A percentile compares a stretch with the other conserved stretches of the same genome.
Conservation (phyloP, 805 yeast genomes). For the Pichia insulana region DNA sequence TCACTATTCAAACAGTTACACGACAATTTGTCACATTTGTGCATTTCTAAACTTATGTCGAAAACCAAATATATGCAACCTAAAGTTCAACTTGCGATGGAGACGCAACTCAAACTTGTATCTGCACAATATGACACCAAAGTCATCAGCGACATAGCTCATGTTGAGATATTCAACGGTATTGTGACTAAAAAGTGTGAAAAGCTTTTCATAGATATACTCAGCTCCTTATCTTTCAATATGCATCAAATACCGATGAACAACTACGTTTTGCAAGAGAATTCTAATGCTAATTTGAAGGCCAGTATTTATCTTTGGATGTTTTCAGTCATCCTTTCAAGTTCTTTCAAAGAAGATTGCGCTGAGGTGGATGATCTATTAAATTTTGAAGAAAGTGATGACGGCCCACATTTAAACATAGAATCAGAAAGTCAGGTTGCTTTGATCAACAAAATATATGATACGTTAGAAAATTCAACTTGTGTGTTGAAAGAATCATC, state of each 20-base stretch:
- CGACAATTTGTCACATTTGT: slow-evolving; percentile 13
- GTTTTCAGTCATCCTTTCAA: slow-evolving; percentile 16
- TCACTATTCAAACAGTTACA: slow-evolving; percentile 7
- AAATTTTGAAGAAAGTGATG: slow-evolving; percentile 23
- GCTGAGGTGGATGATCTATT: slow-evolving; percentile 17
- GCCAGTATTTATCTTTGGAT: slow-evolving; percentile 28
- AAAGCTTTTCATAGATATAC: slow-evolving; percentile 8
- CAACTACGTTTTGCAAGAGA: neutral
- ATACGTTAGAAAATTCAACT: slow-evolving; percentile 33
- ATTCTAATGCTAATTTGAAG: neutral
- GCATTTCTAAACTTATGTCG: slow-evolving; percentile 4
- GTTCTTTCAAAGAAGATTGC: neutral
- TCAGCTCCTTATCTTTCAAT: slow-evolving; percentile 1
- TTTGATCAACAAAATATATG: slow-evolving; percentile 12
- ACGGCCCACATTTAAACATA: slow-evolving; percentile 12
- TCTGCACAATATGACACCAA: slow-evolving; percentile 15
- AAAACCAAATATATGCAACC: slow-evolving; percentile 1
- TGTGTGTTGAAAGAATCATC: slow-evolving; percentile 32
- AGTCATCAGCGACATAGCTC: slow-evolving; percentile 2
- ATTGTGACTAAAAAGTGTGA: slow-evolving; percentile 21
- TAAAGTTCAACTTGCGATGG: slow-evolving; percentile 10
- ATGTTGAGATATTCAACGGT: slow-evolving; percentile 13
- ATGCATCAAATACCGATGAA: neutral
- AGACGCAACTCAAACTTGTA: slow-evolving; percentile 17
- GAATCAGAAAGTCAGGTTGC: slow-evolving; percentile 7